phyloP scores from a whole-genome alignment of 495 filamentous ascomycete species.

The Podospora bellae-mahoneyi region DNA sequence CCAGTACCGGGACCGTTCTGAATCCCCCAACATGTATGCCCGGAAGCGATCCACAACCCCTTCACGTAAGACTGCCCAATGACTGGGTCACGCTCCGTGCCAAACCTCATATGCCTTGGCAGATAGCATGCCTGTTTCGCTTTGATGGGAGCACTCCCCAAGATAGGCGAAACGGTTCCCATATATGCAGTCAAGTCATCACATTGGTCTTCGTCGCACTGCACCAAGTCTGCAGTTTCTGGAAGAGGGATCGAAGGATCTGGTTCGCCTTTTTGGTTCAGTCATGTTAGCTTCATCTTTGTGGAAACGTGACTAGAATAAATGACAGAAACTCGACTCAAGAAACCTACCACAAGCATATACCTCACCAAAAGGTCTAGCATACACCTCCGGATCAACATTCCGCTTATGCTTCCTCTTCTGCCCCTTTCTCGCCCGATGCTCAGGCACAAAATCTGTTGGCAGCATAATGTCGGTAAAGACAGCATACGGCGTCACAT shows the following conservation, averaged over 20 bases:
- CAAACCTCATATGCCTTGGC: constrained; percentile 63
- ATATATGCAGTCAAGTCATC: constrained; percentile 87
- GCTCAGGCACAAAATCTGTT: constrained; percentile 47
- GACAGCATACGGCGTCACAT: constrained; percentile 81
- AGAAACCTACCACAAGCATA: constrained; percentile 68
- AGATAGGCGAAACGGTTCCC: constrained; percentile 67
- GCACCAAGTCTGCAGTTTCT: constrained; percentile 68
- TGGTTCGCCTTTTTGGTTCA: constrained; percentile 60
- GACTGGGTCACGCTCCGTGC: constrained; percentile 62
- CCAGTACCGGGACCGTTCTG: constrained; percentile 94
- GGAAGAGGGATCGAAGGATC: constrained; percentile 75
- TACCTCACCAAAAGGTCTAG: constrained; percentile 80
- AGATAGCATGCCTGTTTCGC: constrained; percentile 90
- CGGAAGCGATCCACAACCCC: constrained; percentile 79
- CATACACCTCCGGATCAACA: constrained; percentile 89
- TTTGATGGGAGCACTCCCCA: constrained; percentile 74
- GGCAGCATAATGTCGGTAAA: constrained; percentile 89
- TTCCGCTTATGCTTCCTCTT: constrained; percentile 55
- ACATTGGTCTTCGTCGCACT: constrained; percentile 71
- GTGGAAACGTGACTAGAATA: too few species aligned
- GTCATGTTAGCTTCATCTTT: not conserved
- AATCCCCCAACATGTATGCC: constrained; percentile 97
- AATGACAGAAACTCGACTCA: too few species aligned
- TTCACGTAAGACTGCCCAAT: constrained; percentile 71
- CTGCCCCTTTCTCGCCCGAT: constrained; percentile 43